Evolutionary conservation across 1,284 basidiomycete genomes (phyloP).

Genomic region (Boletus sp.): DNA sequence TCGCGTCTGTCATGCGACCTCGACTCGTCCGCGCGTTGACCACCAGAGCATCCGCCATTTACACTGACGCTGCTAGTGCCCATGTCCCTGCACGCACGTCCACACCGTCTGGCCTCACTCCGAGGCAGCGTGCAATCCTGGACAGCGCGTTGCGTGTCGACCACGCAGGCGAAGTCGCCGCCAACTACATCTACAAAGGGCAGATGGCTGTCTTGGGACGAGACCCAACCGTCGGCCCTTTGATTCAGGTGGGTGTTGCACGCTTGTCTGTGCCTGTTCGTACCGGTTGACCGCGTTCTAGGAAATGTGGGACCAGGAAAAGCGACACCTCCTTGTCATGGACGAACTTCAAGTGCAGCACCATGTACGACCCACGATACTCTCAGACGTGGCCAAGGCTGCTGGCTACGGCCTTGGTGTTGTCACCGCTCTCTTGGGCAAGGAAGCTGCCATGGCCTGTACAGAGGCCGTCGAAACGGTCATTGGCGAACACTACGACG

Average conservation of each 20-base stretch:
- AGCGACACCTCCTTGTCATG: conserved; percentile 89
- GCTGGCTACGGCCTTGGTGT: conserved; percentile 88
- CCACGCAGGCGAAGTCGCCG: conserved; percentile 91
- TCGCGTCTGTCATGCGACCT: conserved; percentile 25
- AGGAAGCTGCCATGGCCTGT: conserved; percentile 96
- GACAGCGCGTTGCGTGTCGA: conserved; percentile 81
- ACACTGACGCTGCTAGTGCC: conserved; percentile 40
- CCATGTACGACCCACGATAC: conserved; percentile 78
- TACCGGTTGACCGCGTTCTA: conserved; percentile 38
- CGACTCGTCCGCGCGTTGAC: conserved; percentile 25
- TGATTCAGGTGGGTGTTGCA: conserved; percentile 69
- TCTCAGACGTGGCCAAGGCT: conserved; percentile 84
- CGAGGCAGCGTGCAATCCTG: conserved; percentile 52
- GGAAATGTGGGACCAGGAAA: conserved; percentile 98
- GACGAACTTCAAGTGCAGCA: conserved; percentile 86
- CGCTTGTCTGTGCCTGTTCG: background rate
- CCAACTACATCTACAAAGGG: conserved; percentile 91
- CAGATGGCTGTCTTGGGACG: conserved; percentile 74
- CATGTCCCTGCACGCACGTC: conserved; percentile 46
- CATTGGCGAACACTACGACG: conserved; percentile 98
- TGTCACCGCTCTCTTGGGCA: conserved; percentile 86
- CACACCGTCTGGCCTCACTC: conserved; percentile 53
- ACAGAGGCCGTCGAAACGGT: conserved; percentile 98
- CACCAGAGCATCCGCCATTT: conserved; percentile 39
- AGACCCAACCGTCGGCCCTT: conserved; percentile 61